phyloP scores from a whole-genome alignment of 2,329 filamentous ascomycete genomes.

The Fusarium penzigii region DNA sequence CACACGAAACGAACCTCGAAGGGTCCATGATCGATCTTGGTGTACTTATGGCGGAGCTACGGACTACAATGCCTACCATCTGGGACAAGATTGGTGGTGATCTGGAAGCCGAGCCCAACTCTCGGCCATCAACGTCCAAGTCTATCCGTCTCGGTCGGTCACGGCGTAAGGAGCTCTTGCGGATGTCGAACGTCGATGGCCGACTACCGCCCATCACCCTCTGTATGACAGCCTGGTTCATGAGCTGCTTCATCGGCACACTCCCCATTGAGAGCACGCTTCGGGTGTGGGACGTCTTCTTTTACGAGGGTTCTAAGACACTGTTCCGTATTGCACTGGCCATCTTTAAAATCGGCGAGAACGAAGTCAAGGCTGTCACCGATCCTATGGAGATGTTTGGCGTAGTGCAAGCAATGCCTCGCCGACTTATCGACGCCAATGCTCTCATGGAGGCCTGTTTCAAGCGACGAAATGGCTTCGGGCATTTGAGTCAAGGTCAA shows the following conservation, averaged over 20 bases:
- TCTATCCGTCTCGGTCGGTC: slow-evolving; percentile 40
- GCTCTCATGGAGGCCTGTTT: slow-evolving; percentile 81
- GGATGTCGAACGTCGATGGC: slow-evolving; percentile 38
- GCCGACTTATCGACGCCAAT: slow-evolving; percentile 80
- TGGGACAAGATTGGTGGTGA: slow-evolving; percentile 88
- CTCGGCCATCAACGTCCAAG: slow-evolving; percentile 37
- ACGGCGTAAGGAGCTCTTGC: slow-evolving; percentile 40
- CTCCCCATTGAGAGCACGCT: slow-evolving; percentile 89
- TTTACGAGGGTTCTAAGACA: slow-evolving; percentile 93
- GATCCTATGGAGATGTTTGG: slow-evolving; percentile 97
- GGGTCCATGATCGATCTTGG: slow-evolving; percentile 92
- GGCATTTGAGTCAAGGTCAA: slow-evolving; percentile 76
- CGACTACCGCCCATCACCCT: slow-evolving; percentile 86
- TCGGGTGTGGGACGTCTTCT: slow-evolving; percentile 93
- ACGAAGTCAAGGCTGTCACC: slow-evolving; percentile 73
- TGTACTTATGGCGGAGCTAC: slow-evolving; percentile 85
- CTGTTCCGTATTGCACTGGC: slow-evolving; percentile 89
- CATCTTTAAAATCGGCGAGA: slow-evolving; percentile 86
- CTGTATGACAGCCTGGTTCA: slow-evolving; percentile 95
- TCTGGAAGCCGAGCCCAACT: slow-evolving; percentile 54
- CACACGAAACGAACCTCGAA: slow-evolving; percentile 86
- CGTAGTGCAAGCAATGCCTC: slow-evolving; percentile 83
- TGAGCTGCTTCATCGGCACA: slow-evolving; percentile 94
- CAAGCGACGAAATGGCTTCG: slow-evolving; percentile 76
- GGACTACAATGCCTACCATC: slow-evolving; percentile 77